Evolutionary conservation across 2,329 filamentous ascomycete genomes (phyloP), one percentile per base, ranked within the genome.

Genomic region (Macrophomina tecta): DNA sequence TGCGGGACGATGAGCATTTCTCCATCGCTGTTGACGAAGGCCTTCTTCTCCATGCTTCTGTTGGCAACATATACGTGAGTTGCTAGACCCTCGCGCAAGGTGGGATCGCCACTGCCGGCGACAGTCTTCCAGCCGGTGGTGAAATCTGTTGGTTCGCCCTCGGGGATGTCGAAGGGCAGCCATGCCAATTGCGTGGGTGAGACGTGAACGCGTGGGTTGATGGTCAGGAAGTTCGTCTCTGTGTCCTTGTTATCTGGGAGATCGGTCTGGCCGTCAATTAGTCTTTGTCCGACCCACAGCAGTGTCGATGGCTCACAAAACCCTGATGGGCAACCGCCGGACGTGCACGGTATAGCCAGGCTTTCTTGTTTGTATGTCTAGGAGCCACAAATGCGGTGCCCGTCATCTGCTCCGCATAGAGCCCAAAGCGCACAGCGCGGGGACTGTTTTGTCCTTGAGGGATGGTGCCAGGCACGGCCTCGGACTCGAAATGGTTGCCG

Each of bases 1-100:
- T 94, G 91, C 1, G 90, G 84, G 14, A 94, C 90, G 69, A 94
- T 89, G 66, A 94, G 79, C 72, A 92, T 86, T 75, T 94, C 91
- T 12, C 91, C 91, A 74, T 94, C 91, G 1, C 81, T 80, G 49
- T 87, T 81, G 65, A 88, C 89, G 69, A 87, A 83, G 5, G 80
- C 77, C 28, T 71, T 71, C 65, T 70, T 70, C 40, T 74, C 70
- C 78, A 80, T 80, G 69, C 74, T 76, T 55, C 71, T 73, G 66
- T 78, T 78, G 18, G 73, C 74, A 12, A 77, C 69, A 56, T 73
- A 80, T 0, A 73, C 75, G 51, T 78, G 76, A 1, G 76, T 72
- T 1, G 75, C 77, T 14, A 79, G 66, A 9, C 78, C 78, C 55
- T 77, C 73, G 5, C 77, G 73, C 14, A 79, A 70, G 0, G 75